A percentile compares a stretch with the other conserved stretches of the same genome.
Conservation (phyloP, 1,284 basidiomycete genomes). For the Blastosporella zonata region DNA sequence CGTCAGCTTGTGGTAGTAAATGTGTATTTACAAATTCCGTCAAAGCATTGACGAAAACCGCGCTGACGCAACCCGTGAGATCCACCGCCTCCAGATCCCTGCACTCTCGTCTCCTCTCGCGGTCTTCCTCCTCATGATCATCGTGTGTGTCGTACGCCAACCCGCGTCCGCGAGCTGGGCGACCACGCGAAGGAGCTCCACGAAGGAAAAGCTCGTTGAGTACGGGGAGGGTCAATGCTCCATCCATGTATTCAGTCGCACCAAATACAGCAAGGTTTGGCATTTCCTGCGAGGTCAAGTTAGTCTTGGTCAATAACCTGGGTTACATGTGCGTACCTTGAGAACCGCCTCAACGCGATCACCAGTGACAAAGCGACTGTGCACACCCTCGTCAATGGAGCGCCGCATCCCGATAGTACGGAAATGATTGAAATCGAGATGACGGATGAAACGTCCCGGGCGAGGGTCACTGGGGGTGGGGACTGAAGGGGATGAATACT, state of each 20-base stretch:
- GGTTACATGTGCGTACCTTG: slow-evolving; percentile 50
- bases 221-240: slow-evolving; percentile 77
- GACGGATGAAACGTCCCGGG: slow-evolving; percentile 73
- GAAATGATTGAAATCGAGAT: slow-evolving; percentile 91
- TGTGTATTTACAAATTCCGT: slow-evolving; percentile 79
- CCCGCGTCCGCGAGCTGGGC: slow-evolving; percentile 65
- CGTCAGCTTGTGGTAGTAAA: slow-evolving; percentile 48
- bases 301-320: slow-evolving; percentile 8
- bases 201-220: slow-evolving; percentile 86
- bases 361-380: slow-evolving; percentile 90
- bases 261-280: slow-evolving; percentile 81
- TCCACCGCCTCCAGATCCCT: slow-evolving; percentile 87
- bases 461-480: slow-evolving; percentile 69
- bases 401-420: slow-evolving; percentile 93
- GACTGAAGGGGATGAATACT: slow-evolving; percentile 40
- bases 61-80: slow-evolving; percentile 91
- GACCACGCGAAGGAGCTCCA: slow-evolving; percentile 65
- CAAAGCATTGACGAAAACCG: slow-evolving; percentile 82
- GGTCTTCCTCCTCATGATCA: slow-evolving; percentile 66
- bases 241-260: slow-evolving; percentile 97
- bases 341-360: slow-evolving; percentile 80
- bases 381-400: slow-evolving; percentile 86
- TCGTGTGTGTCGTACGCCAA: slow-evolving; percentile 42
- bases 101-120: slow-evolving; percentile 73
- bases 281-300: slow-evolving; percentile 58